These are phyloP conservation scores for Garcileccinum viscosum DNA, from an alignment of 1,284 basidiomycete genomes.

Conservation along the genomic window DNA sequence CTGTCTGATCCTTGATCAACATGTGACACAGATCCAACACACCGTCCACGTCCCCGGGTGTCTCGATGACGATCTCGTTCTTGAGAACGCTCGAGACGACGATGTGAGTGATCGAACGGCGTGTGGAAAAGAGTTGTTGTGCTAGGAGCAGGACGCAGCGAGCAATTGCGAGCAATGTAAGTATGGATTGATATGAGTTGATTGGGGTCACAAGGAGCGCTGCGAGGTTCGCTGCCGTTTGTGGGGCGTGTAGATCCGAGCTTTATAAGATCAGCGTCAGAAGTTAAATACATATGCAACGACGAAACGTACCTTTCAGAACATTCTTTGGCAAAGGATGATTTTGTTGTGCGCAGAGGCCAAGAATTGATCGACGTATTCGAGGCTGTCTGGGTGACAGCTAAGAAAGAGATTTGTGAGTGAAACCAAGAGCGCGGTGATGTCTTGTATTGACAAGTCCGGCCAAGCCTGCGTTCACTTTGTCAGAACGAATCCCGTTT, in stretches of 20 bases:
- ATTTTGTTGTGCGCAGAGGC: slow-evolving; percentile 87
- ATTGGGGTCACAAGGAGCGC: slow-evolving; percentile 90
- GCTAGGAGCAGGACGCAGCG: slow-evolving; percentile 83
- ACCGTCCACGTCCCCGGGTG: slow-evolving; percentile 89
- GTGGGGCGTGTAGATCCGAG: slow-evolving; percentile 85
- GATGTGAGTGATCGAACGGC: slow-evolving; percentile 89
- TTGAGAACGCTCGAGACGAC: slow-evolving; percentile 91
- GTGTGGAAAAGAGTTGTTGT: slow-evolving; percentile 86
- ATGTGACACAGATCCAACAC: slow-evolving; percentile 91
- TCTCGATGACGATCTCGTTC: slow-evolving; percentile 92
- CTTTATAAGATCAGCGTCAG: slow-evolving; percentile 45
- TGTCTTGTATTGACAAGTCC: slow-evolving; percentile 93
- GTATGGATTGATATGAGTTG: slow-evolving; percentile 91
- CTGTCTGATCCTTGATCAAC: slow-evolving; percentile 87
- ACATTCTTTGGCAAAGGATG: slow-evolving; percentile 83
- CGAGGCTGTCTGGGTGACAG: slow-evolving; percentile 92
- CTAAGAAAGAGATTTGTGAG: slow-evolving; percentile 91
- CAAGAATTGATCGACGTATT: slow-evolving; percentile 94
- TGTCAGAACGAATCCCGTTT: neutral
- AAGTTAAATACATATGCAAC: neutral
- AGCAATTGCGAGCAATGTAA: slow-evolving; percentile 91
- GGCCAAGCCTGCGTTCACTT: slow-evolving; percentile 78
- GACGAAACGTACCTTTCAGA: slow-evolving; percentile 64
- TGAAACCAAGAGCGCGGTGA: slow-evolving; percentile 92
- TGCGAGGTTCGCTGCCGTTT: slow-evolving; percentile 88